Evolutionary conservation across 2,329 filamentous ascomycete genomes (phyloP).

Genomic region (Phyllosticta ampelicida): DNA sequence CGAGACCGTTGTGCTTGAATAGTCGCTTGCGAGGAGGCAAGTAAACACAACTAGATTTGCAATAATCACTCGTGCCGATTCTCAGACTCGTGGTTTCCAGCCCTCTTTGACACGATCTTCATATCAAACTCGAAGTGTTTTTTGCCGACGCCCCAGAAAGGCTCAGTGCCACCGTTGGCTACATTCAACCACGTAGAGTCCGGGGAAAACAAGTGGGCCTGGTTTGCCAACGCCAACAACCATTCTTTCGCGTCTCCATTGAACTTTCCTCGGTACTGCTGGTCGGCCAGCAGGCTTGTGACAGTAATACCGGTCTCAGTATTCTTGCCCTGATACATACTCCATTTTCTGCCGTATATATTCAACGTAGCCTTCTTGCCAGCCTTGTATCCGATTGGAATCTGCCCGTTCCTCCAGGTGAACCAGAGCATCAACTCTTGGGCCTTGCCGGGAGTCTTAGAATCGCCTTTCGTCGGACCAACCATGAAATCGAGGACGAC

Average conservation of each 20-base stretch:
- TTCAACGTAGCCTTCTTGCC: constrained; percentile 23
- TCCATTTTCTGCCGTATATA: constrained; percentile 21
- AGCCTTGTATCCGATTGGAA: constrained; percentile 33
- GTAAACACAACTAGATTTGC: too few relatives aligned
- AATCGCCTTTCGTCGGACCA: constrained; percentile 32
- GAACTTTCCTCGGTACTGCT: constrained; percentile 30
- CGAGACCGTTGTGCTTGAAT: too few relatives aligned
- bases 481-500: constrained; percentile 38
- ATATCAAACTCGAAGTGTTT: constrained; percentile 14
- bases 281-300: constrained; percentile 27
- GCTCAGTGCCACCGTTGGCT: constrained; percentile 29
- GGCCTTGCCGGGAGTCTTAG: constrained; percentile 24
- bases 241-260: constrained; percentile 33
- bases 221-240: constrained; percentile 28
- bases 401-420: constrained; percentile 31
- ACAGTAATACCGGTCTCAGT: constrained; percentile 35
- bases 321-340: constrained; percentile 34
- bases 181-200: constrained; percentile 33
- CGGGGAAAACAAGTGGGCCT: constrained; percentile 23
- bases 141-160: constrained; percentile 15
- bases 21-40: too few relatives aligned
- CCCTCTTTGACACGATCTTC: constrained; percentile 11
- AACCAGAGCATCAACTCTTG: constrained; percentile 39
- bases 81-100: too few relatives aligned
- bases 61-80: too few relatives aligned